phyloP scores from a whole-genome alignment of 768 basidiomycete species.

The Podaxis sp. region DNA sequence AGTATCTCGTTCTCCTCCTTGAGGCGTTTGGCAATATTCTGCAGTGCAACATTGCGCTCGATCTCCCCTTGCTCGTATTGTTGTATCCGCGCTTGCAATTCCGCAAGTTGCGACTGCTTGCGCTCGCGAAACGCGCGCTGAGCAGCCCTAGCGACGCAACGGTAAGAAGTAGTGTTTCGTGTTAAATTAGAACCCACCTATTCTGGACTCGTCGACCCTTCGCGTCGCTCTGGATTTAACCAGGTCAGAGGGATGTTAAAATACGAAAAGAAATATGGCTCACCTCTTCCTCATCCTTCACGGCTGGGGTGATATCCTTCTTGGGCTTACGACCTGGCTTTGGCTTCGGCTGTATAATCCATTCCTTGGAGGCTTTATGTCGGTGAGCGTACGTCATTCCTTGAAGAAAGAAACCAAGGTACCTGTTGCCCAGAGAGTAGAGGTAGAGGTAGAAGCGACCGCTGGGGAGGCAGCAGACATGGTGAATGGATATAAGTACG shows the following conservation, averaged over 20 bases:
- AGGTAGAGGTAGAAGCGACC: conserved; percentile 40
- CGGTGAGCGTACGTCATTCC: conserved; percentile 16
- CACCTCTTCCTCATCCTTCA: conserved; percentile 51
- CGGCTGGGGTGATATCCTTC: conserved; percentile 47
- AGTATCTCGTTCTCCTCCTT: conserved; percentile 86
- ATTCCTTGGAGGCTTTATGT: conserved; percentile 76
- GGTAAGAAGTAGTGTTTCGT: conserved; percentile 7
- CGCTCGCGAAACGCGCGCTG: conserved; percentile 90
- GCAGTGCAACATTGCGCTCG: conserved; percentile 81
- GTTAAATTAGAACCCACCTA: conserved; percentile 39
- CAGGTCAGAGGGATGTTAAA: conserved; percentile 1
- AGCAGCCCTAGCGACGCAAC: conserved; percentile 55
- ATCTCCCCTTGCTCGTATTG: conserved; percentile 90
- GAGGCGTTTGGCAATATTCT: conserved; percentile 76
- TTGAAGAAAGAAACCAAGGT: conserved; percentile 17
- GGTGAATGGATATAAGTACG: conserved; percentile 2
- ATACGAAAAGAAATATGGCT: conserved; percentile 16
- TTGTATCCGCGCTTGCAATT: conserved; percentile 82
- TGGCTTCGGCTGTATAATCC: conserved; percentile 83
- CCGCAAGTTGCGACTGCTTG: conserved; percentile 84
- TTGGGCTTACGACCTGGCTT: conserved; percentile 89
- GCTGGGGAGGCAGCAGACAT: conserved; percentile 17
- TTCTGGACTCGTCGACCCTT: conserved; percentile 78
- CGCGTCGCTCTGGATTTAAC: conserved; percentile 36
- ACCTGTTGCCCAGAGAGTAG: conserved; percentile 77